Percentiles rank a stretch among this genome's conserved stretches.
These are phyloP conservation scores for Neurospora tetrasperma DNA, from an alignment of 495 filamentous ascomycete genomes.

Conservation along the genomic window DNA sequence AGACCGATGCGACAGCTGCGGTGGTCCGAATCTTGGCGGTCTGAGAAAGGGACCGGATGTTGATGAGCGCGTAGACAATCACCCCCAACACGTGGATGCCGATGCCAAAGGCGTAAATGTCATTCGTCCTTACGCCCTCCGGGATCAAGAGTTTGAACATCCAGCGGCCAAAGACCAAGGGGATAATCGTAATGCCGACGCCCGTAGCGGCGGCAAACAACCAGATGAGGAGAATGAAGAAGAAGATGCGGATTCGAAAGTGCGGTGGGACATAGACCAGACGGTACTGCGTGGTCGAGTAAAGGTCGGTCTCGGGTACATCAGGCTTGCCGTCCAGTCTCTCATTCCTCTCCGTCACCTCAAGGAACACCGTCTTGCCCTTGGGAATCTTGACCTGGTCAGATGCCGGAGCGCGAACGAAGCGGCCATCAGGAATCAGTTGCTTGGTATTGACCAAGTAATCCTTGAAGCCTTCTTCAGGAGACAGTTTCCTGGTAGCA, in stretches of 20 bases:
- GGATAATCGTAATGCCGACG: slow-evolving; percentile 74
- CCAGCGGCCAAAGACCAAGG: slow-evolving; percentile 70
- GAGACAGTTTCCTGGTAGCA: background rate
- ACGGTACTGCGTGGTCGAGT: slow-evolving; percentile 62
- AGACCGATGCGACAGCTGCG: slow-evolving; percentile 17
- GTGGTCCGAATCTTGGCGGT: slow-evolving; percentile 22
- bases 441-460: slow-evolving; percentile 34
- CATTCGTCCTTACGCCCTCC: slow-evolving; percentile 62
- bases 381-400: slow-evolving; percentile 93
- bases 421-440: slow-evolving; percentile 59
- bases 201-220: slow-evolving; percentile 87
- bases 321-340: slow-evolving; percentile 47
- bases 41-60: slow-evolving; percentile 36
- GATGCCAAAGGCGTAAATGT: slow-evolving; percentile 91
- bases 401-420: slow-evolving; percentile 80
- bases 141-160: slow-evolving; percentile 63
- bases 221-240: slow-evolving; percentile 89
- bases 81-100: slow-evolving; percentile 71
- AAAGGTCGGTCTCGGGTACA: slow-evolving; percentile 48
- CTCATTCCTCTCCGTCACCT: slow-evolving; percentile 61
- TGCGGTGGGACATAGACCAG: slow-evolving; percentile 82
- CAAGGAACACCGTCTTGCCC: slow-evolving; percentile 66
- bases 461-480: slow-evolving; percentile 12
- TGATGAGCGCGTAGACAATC: slow-evolving; percentile 46
- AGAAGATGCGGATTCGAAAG: slow-evolving; percentile 68